phyloP scores from a whole-genome alignment of 1,139 yeast species.

The Ogataea hybrid region DNA sequence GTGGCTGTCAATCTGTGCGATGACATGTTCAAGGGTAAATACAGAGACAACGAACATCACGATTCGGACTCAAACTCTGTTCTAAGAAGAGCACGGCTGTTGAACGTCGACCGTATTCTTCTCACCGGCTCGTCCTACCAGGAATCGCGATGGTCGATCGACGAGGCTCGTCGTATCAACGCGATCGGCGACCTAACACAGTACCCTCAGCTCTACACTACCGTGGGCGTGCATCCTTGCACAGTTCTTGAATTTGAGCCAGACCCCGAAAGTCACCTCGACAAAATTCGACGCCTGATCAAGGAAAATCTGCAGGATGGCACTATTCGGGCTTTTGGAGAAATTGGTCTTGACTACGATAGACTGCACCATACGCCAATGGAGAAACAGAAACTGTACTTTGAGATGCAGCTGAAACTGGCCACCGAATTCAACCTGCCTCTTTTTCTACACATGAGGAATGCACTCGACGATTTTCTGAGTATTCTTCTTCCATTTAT shows the following conservation, averaged over 20 bases:
- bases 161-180: conserved; percentile 43
- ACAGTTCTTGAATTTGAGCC: conserved; percentile 61
- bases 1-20: conserved; percentile 76
- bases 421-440: conserved; percentile 63
- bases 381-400: conserved; percentile 64
- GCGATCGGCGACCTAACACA: conserved; percentile 35
- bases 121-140: conserved; percentile 78
- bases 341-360: conserved; percentile 92
- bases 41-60: conserved; percentile 66
- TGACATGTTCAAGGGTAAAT: conserved; percentile 78
- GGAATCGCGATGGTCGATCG: conserved; percentile 55
- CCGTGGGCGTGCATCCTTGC: conserved; percentile 97
- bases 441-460: conserved; percentile 84
- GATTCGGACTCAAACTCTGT: conserved; percentile 64
- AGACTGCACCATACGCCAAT: conserved; percentile 73
- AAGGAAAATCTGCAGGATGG: conserved; percentile 48
- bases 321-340: conserved; percentile 78
- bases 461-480: conserved; percentile 80
- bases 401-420: conserved; percentile 67
- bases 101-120: conserved; percentile 67
- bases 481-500: conserved; percentile 58
- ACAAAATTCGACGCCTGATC: conserved; percentile 49
- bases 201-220: conserved; percentile 46
- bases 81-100: conserved; percentile 60
- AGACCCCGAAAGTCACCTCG: conserved; percentile 40